A percentile compares a stretch with the other conserved stretches of the same genome.
These are phyloP conservation scores for Mycena chlorophos DNA, from an alignment of 768 basidiomycete genomes.

Conservation along the genomic window DNA sequence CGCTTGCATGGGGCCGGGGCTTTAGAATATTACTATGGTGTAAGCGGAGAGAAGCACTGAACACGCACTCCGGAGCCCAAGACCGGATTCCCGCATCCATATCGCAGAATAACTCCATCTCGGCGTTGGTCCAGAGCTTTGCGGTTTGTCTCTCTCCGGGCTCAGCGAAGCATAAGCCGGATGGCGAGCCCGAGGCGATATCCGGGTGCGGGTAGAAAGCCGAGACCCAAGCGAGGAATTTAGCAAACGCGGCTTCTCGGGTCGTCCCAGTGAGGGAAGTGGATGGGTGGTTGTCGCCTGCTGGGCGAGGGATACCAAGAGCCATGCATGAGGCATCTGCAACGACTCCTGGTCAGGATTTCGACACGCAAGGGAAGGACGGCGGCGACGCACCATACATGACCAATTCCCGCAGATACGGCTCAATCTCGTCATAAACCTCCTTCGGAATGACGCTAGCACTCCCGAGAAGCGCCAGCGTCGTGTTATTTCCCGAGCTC, in stretches of 20 bases:
- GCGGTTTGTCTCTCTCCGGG: background rate
- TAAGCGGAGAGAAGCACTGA: background rate
- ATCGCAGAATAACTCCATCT: slow-evolving; percentile 4
- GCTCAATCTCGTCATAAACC: slow-evolving; percentile 26
- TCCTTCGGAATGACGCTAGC: slow-evolving; percentile 23
- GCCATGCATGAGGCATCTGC: slow-evolving; percentile 35
- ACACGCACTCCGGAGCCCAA: slow-evolving; percentile 8
- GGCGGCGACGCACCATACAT: slow-evolving; percentile 31
- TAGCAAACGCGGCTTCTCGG: slow-evolving; percentile 24
- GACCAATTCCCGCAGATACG: slow-evolving; percentile 33
- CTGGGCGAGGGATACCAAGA: slow-evolving; percentile 30
- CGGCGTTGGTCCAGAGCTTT: slow-evolving; percentile 2
- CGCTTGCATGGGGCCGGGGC: background rate
- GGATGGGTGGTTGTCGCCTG: slow-evolving; percentile 25
- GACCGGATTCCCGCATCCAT: background rate
- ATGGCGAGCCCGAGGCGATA: slow-evolving; percentile 2
- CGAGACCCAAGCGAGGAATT: slow-evolving; percentile 31
- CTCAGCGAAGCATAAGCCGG: slow-evolving; percentile 7
- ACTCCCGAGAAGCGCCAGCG: slow-evolving; percentile 32
- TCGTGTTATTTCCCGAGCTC: slow-evolving; percentile 36
- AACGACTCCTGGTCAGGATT: background rate
- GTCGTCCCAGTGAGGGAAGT: slow-evolving; percentile 25
- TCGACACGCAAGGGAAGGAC: no score
- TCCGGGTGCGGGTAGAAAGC: slow-evolving; percentile 31
- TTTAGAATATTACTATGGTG: background rate